Evolutionary conservation across 208 protist species (phyloP).

Genomic region (Crithidia brevicula): DNA sequence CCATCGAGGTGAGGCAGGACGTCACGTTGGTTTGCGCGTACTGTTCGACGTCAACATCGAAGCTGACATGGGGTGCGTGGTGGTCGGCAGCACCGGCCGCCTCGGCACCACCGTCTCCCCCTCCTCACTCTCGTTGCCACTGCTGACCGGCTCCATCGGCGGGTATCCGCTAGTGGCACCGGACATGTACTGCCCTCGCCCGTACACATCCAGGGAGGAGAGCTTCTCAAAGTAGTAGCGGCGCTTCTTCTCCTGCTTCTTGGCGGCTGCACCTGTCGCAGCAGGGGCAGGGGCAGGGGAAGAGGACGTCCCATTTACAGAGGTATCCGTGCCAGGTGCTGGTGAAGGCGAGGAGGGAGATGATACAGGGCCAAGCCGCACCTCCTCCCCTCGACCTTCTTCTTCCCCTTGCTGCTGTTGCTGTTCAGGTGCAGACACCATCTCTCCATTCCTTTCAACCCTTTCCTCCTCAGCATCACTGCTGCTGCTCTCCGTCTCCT

Average conservation of each 20-base stretch:
- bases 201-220: conserved; percentile 33
- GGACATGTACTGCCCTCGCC: conserved; percentile 8
- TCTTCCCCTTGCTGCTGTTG: neutral
- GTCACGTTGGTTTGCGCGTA: neutral
- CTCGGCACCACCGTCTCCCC: neutral
- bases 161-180: neutral
- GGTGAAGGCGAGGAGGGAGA: neutral
- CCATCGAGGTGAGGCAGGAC: too few relatives aligned
- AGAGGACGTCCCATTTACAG: too few relatives aligned
- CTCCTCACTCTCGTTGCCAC: neutral
- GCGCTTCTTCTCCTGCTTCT: conserved; percentile 7
- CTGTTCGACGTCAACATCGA: neutral
- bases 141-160: neutral
- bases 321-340: neutral
- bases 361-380: too few relatives aligned
- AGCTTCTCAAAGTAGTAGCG: conserved; percentile 32
- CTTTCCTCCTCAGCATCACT: neutral
- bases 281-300: neutral
- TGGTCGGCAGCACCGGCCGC: too few relatives aligned
- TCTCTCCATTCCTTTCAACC: neutral
- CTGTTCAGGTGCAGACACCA: neutral
- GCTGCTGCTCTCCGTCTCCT: conserved; percentile 17
- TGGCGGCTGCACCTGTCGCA: neutral
- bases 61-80: too few relatives aligned
- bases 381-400: too few relatives aligned